Percentiles rank a stretch among this genome's conserved stretches.
These are phyloP conservation scores for Acephala macrosclerotiorum DNA, from an alignment of 2,329 filamentous ascomycete genomes.

Conservation along the genomic window DNA sequence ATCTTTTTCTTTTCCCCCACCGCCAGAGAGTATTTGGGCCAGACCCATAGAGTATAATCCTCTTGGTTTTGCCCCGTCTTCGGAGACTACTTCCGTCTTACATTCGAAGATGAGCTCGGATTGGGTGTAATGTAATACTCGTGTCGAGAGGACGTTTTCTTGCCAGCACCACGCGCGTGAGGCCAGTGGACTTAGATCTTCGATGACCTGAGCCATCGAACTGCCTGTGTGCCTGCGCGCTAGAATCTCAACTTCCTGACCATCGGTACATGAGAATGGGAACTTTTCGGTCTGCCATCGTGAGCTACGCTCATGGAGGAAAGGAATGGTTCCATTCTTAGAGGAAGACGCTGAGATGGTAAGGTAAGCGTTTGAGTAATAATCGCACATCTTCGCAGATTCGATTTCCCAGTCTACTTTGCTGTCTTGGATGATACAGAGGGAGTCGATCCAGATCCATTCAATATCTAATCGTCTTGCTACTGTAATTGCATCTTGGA, in stretches of 20 bases:
- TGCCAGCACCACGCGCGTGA: slow-evolving; percentile 21
- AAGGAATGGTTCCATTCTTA: slow-evolving; percentile 19
- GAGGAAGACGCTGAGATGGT: slow-evolving; percentile 33
- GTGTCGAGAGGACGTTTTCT: slow-evolving; percentile 20
- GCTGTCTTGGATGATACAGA: slow-evolving; percentile 43
- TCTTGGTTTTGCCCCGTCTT: slow-evolving; percentile 18
- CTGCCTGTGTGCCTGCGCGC: slow-evolving; percentile 18
- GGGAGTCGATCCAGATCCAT: too few relatives aligned
- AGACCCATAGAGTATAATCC: slow-evolving; percentile 17
- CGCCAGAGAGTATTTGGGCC: slow-evolving; percentile 9
- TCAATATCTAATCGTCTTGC: slow-evolving; percentile 36
- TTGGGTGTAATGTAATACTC: slow-evolving; percentile 18
- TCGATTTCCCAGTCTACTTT: slow-evolving; percentile 38
- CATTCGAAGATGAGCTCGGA: slow-evolving; percentile 20
- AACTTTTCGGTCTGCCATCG: slow-evolving; percentile 16
- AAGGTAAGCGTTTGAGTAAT: slow-evolving; percentile 37
- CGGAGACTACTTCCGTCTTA: slow-evolving; percentile 12
- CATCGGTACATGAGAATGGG: slow-evolving; percentile 13
- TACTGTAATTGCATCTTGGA: slow-evolving; percentile 40
- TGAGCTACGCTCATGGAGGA: slow-evolving; percentile 15
- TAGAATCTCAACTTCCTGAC: slow-evolving; percentile 15
- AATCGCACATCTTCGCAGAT: slow-evolving; percentile 34
- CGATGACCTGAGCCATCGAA: slow-evolving; percentile 17
- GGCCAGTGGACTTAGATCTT: slow-evolving; percentile 15
- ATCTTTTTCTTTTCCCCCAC: slow-evolving; percentile 3